Percentiles rank a stretch among this genome's conserved stretches.
phyloP scores from a whole-genome alignment of 2,329 filamentous ascomycete species.

The Paraconiothyrium brasiliense region DNA sequence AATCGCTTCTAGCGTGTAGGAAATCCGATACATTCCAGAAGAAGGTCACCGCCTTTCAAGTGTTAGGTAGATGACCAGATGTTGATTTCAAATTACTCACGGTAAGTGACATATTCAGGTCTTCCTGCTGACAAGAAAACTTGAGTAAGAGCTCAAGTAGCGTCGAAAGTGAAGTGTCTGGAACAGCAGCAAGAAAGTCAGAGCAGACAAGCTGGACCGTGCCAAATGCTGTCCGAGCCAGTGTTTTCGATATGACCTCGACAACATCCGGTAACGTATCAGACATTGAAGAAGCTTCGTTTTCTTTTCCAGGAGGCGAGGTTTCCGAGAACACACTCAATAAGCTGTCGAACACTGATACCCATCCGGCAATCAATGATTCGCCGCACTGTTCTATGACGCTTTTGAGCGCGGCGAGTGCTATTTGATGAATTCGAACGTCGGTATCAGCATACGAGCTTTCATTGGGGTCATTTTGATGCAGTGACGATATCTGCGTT shows the following conservation, averaged over 20 bases:
- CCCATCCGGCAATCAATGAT: constrained; percentile 83
- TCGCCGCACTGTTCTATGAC: constrained; percentile 91
- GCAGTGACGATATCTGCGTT: constrained; percentile 68
- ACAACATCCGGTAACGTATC: constrained; percentile 6
- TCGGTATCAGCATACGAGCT: constrained; percentile 71
- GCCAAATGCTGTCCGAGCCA: constrained; percentile 87
- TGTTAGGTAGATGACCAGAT: constrained; percentile 17
- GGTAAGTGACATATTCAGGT: constrained; percentile 94
- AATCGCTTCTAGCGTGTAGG: constrained; percentile 64
- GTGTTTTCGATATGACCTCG: constrained; percentile 69
- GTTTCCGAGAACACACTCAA: constrained; percentile 73
- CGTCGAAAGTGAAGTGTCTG: constrained; percentile 76
- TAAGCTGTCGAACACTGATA: constrained; percentile 84
- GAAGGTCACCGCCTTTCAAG: constrained; percentile 80
- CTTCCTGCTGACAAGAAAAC: constrained; percentile 88
- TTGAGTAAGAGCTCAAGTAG: constrained; percentile 88
- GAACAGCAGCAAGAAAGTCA: constrained; percentile 81
- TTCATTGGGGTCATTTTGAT: constrained; percentile 60
- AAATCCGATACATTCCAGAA: constrained; percentile 97
- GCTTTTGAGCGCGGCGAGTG: constrained; percentile 80
- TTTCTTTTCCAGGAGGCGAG: constrained; percentile 1
- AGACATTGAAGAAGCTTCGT: neutral
- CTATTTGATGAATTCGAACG: constrained; percentile 80
- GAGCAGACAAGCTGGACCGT: constrained; percentile 93
- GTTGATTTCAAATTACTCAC: constrained; percentile 57